phyloP scores from a whole-genome alignment of 352 stramenopile species.

The Phytophthora tubulina region DNA sequence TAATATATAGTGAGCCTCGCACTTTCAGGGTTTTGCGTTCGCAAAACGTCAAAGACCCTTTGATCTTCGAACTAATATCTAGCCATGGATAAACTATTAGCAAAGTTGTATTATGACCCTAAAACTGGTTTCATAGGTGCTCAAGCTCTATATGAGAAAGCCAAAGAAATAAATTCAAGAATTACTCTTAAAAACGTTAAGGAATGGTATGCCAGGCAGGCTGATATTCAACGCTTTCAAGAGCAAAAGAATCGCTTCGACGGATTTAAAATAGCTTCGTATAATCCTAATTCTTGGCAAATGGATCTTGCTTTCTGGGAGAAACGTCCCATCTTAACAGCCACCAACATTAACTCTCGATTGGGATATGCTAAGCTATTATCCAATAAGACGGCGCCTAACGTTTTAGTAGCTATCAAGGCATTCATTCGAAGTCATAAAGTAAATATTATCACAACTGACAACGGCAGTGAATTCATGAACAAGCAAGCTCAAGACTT shows the following conservation, averaged over 20 bases:
- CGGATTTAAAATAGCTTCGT: no score
- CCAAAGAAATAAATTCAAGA: conserved; percentile 7
- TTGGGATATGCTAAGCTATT: conserved; percentile 41
- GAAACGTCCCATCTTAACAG: no score
- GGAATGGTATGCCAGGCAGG: conserved; percentile 31
- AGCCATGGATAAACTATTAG: conserved; percentile 12
- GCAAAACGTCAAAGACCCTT: no score
- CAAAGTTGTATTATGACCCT: conserved; percentile 22
- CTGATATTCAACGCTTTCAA: conserved; percentile 38
- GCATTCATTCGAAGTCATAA: conserved; percentile 32
- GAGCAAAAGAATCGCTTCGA: no score
- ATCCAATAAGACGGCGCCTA: conserved; percentile 37
- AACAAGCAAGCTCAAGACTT: conserved; percentile 18
- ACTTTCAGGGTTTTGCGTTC: no score
- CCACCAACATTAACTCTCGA: no score
- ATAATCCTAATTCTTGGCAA: no score
- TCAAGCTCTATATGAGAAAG: conserved; percentile 35
- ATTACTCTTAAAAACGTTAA: conserved; percentile 19
- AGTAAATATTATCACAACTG: conserved; percentile 29
- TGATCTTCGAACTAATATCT: neutral
- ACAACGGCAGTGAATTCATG: conserved; percentile 48
- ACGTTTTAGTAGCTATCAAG: conserved; percentile 38
- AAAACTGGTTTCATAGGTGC: conserved; percentile 27
- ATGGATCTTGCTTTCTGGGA: no score
- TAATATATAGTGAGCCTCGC: no score